phyloP scores from a whole-genome alignment of 805 yeast species.

The Schwanniomyces sp. region DNA sequence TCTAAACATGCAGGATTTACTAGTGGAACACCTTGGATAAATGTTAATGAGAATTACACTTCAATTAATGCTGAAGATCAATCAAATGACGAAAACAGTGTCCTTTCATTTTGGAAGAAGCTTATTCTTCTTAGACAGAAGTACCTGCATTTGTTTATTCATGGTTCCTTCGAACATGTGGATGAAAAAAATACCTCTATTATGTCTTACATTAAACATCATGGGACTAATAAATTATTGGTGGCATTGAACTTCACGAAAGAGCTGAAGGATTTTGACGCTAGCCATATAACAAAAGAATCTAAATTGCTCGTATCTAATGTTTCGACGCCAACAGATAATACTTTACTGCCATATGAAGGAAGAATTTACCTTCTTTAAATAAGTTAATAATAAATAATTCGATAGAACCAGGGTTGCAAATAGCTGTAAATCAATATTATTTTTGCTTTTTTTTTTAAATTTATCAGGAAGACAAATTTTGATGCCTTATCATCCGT shows the following conservation, averaged over 20 bases:
- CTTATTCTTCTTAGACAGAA: conserved; percentile 44
- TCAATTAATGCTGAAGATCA: conserved; percentile 50
- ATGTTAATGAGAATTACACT: conserved; percentile 48
- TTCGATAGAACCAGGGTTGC: too few relatives aligned
- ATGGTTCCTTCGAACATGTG: conserved; percentile 46
- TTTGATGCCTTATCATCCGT: too few relatives aligned
- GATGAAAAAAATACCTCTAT: conserved; percentile 43
- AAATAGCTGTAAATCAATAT: too few relatives aligned
- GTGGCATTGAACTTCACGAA: conserved; percentile 45
- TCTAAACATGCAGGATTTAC: conserved; percentile 49
- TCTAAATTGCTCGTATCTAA: conserved; percentile 32
- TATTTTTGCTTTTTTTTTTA: too few relatives aligned
- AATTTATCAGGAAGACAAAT: too few relatives aligned
- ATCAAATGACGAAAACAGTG: conserved; percentile 44
- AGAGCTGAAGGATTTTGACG: conserved; percentile 27
- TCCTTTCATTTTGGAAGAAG: conserved; percentile 46
- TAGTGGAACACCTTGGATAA: conserved; percentile 52
- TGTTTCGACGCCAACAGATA: conserved; percentile 19
- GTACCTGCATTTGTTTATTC: conserved; percentile 43
- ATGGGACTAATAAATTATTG: conserved; percentile 27
- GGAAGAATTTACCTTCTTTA: conserved; percentile 33
- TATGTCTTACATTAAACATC: conserved; percentile 42
- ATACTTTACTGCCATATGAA: conserved; percentile 42
- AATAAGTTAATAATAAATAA: too few relatives aligned
- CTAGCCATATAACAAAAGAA: conserved; percentile 24